A percentile compares a stretch with the other conserved stretches of the same genome.
phyloP scores from a whole-genome alignment of 2,329 filamentous ascomycete genomes.

The Spiromastix sp. region DNA sequence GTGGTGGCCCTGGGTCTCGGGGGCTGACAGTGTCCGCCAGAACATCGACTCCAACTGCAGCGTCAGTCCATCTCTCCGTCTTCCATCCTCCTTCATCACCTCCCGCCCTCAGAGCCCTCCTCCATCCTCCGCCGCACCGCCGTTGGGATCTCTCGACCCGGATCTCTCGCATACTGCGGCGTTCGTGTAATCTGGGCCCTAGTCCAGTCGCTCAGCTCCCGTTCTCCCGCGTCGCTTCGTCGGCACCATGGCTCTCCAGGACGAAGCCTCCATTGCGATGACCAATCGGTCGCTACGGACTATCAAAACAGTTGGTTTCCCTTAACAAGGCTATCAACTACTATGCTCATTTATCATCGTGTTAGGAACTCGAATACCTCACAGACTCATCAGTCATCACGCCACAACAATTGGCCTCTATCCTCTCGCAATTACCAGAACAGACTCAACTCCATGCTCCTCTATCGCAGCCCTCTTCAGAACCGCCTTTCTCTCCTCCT shows the following conservation, averaged over 20 bases:
- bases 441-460: conserved; percentile 25
- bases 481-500: conserved; percentile 7
- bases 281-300: conserved; percentile 77
- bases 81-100: neutral
- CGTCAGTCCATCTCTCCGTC: neutral
- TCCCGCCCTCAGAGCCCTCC: neutral
- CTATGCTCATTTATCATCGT: conserved; percentile 11
- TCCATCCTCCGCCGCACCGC: neutral
- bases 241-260: conserved; percentile 23
- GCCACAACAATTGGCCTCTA: conserved; percentile 62
- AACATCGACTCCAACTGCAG: too few relatives aligned
- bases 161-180: neutral
- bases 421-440: conserved; percentile 62
- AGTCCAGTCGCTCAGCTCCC: conserved; percentile 4
- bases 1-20: too few relatives aligned
- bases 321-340: conserved; percentile 7
- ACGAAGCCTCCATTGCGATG: conserved; percentile 41
- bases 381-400: conserved; percentile 72
- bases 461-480: conserved; percentile 16
- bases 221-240: neutral
- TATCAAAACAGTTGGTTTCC: conserved; percentile 64
- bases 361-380: conserved; percentile 80
- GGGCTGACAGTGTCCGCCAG: too few relatives aligned
- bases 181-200: neutral
- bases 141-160: neutral